Conservation (phyloP, 2,329 filamentous ascomycete species). For the Aspergillus flavus region DNA sequence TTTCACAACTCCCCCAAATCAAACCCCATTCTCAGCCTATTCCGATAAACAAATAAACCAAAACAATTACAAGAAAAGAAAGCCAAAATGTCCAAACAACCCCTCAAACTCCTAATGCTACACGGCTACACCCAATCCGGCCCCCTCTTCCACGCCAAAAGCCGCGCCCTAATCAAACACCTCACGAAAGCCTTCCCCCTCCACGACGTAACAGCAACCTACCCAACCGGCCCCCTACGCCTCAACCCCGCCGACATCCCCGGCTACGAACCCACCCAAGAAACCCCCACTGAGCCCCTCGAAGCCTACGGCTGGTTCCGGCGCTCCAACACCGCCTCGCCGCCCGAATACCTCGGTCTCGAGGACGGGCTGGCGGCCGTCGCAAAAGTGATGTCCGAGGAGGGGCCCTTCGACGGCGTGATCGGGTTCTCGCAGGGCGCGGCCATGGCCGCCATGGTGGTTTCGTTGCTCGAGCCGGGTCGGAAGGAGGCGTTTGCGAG, state of each 20-base stretch:
- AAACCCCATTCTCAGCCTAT: background rate
- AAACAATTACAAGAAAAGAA: background rate
- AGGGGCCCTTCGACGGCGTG: conserved; percentile 74
- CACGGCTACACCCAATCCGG: conserved; percentile 93
- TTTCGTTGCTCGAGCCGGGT: conserved; percentile 67
- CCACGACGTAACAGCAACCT: conserved; percentile 62
- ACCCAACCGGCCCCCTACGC: conserved; percentile 69
- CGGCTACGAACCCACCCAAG: conserved; percentile 57
- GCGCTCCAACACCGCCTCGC: conserved; percentile 61
- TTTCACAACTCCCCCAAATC: background rate
- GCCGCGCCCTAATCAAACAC: conserved; percentile 80
- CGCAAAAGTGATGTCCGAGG: conserved; percentile 62
- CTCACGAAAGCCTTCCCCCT: conserved; percentile 72
- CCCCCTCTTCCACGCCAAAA: conserved; percentile 81
- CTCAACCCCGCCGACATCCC: conserved; percentile 69
- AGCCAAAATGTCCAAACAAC: conserved; percentile 18
- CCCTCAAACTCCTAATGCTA: conserved; percentile 72
- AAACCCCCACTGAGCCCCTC: conserved; percentile 46
- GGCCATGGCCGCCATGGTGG: conserved; percentile 71
- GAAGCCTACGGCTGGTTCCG: conserved; percentile 87
- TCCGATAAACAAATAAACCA: background rate
- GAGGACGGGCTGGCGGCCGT: conserved; percentile 68
- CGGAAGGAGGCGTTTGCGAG: conserved; percentile 52
- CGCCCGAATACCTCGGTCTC: conserved; percentile 67
- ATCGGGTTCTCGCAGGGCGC: conserved; percentile 84